These are phyloP conservation scores for Colletotrichum orchidophilum DNA, from an alignment of 2,329 filamentous ascomycete species.

Conservation along the genomic window DNA sequence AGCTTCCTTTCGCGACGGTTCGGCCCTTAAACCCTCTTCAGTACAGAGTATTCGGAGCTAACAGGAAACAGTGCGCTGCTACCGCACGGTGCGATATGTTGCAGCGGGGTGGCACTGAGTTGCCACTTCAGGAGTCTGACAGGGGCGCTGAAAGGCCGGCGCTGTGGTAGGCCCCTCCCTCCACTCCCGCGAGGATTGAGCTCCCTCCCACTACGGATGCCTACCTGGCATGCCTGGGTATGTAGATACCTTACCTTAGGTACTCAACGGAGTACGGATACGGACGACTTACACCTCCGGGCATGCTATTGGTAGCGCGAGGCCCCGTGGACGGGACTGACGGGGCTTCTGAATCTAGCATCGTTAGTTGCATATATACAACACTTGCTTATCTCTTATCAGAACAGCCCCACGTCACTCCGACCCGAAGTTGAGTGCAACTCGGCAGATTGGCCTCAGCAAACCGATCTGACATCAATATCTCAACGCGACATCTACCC, in stretches of 20 bases:
- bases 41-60: constrained; percentile 21
- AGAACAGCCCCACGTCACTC: neutral
- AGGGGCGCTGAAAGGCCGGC: constrained; percentile 14
- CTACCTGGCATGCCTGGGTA: too few species aligned
- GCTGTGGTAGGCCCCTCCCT: constrained; percentile 9
- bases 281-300: neutral
- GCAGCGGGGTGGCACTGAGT: constrained; percentile 10
- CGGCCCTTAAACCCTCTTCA: constrained; percentile 30
- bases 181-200: neutral
- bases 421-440: neutral
- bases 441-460: constrained; percentile 1
- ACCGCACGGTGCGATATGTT: constrained; percentile 15
- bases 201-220: neutral
- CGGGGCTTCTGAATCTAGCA: neutral
- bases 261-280: too few species aligned
- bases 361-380: neutral
- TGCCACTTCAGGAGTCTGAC: constrained; percentile 23
- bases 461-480: neutral
- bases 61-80: constrained; percentile 20
- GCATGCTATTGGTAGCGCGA: neutral
- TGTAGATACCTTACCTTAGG: neutral
- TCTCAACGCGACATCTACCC: neutral
- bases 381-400: constrained; percentile 8
- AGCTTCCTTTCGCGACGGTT: constrained; percentile 30
- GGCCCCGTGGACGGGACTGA: neutral